phyloP scores from a whole-genome alignment of 495 filamentous ascomycete species.

The Talaromyces proteolyticus region DNA sequence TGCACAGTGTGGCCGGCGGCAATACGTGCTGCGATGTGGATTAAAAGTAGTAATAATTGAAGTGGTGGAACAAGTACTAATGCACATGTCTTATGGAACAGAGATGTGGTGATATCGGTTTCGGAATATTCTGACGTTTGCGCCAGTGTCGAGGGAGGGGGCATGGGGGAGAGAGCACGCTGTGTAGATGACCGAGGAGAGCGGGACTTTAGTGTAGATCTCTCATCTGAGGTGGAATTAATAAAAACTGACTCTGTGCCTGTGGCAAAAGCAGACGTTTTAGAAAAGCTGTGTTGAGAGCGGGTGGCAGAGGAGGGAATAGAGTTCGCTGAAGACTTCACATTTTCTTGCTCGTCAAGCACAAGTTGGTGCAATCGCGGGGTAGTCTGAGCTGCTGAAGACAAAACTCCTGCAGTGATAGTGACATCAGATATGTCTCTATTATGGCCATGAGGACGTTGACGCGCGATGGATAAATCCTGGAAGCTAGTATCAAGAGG shows the following conservation, averaged over 20 bases:
- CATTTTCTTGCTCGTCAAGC: too few relatives aligned
- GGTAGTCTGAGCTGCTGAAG: background rate
- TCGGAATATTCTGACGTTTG: constrained; percentile 26
- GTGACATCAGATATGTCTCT: constrained; percentile 36
- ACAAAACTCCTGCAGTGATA: constrained; percentile 26
- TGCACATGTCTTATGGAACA: constrained; percentile 70
- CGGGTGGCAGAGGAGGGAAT: background rate
- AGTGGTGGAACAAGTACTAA: constrained; percentile 70
- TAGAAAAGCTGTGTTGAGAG: background rate
- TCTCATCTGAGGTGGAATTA: background rate
- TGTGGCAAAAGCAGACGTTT: background rate
- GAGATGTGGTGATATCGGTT: constrained; percentile 47
- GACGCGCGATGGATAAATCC: constrained; percentile 1
- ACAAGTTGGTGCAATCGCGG: too few relatives aligned
- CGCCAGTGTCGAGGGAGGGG: constrained; percentile 59
- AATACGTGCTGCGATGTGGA: constrained; percentile 72
- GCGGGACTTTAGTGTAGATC: background rate
- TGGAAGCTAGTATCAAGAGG: constrained; percentile 15
- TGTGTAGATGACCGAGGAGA: constrained; percentile 35
- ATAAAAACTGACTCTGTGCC: background rate
- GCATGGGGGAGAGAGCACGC: constrained; percentile 65
- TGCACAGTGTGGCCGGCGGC: constrained; percentile 44
- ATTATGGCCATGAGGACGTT: constrained; percentile 14
- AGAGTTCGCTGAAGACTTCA: background rate
- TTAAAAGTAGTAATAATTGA: constrained; percentile 68